phyloP scores from a whole-genome alignment of 1,284 basidiomycete species.

The Ganoderma boninense region DNA sequence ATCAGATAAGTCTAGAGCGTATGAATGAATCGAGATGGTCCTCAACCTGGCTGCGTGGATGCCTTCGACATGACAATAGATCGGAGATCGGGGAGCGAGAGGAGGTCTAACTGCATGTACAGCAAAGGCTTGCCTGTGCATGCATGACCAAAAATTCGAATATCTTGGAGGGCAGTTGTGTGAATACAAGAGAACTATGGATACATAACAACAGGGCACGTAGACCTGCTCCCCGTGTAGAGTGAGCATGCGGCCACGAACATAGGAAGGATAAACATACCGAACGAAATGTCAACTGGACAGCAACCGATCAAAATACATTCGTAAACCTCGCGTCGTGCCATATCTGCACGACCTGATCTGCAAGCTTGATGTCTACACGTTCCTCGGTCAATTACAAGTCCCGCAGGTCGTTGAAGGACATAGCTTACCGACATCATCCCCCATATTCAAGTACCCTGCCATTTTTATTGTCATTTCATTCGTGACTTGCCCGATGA shows the following conservation, averaged over 20 bases:
- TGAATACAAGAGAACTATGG: not conserved
- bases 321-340: constrained; percentile 65
- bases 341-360: constrained; percentile 70
- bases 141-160: not conserved
- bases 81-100: no score
- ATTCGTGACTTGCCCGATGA: constrained; percentile 75
- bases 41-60: no score
- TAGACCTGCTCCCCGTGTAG: not conserved
- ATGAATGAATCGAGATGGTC: no score
- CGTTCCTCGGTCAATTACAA: not conserved
- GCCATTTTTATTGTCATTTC: constrained; percentile 70
- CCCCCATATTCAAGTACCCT: constrained; percentile 68
- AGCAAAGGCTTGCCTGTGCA: not conserved
- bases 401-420: not conserved
- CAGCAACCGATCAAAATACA: constrained; percentile 25
- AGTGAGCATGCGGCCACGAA: not conserved
- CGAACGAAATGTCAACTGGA: not conserved
- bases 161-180: not conserved
- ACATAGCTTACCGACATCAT: constrained; percentile 65
- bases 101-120: no score
- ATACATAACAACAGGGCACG: not conserved
- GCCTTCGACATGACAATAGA: no score
- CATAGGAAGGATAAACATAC: not conserved
- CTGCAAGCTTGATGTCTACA: constrained; percentile 71
- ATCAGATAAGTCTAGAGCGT: no score